A percentile compares a stretch with the other conserved stretches of the same genome.
Conservation (phyloP, 192 early-diverging fungal genomes). For the Entophlyctis luteolus region DNA sequence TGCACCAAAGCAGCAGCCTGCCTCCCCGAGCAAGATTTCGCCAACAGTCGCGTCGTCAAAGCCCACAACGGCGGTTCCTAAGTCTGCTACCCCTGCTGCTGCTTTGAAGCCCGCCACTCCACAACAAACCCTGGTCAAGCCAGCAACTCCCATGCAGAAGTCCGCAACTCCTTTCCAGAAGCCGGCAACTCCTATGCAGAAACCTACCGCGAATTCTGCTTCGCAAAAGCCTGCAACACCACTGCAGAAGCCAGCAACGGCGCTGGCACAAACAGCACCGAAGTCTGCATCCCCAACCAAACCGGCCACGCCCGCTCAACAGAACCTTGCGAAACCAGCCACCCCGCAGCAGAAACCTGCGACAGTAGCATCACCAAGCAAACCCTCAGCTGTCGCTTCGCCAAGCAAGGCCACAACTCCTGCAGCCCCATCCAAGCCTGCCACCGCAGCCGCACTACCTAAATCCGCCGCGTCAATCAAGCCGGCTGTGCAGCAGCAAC, state of each 20-base stretch:
- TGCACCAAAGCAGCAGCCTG: not conserved
- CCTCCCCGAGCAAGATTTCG: not conserved
- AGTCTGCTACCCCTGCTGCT: not conserved
- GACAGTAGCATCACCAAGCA: not conserved
- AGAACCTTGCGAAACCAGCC: not conserved
- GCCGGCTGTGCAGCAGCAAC: not conserved
- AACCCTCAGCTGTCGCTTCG: not conserved
- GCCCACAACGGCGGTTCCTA: not conserved
- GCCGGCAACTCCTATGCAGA: not conserved
- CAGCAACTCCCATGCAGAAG: too few relatives aligned
- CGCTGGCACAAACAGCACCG: not conserved
- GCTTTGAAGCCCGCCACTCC: not conserved
- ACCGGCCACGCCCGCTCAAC: not conserved
- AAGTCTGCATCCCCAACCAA: not conserved
- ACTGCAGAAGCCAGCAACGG: not conserved
- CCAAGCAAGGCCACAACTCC: not conserved
- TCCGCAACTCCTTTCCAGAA: not conserved
- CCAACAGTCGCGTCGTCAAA: not conserved
- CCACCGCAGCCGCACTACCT: constrained; percentile 5
- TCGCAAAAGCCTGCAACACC: not conserved
- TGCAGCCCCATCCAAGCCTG: not conserved
- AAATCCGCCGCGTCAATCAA: not conserved
- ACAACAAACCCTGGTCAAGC: too few relatives aligned
- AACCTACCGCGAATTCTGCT: constrained; percentile 4
- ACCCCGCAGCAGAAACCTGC: not conserved